Evolutionary conservation across 768 basidiomycete species (phyloP), one percentile per base, ranked within the genome.

Genomic region (Boletus rubescentipes): DNA sequence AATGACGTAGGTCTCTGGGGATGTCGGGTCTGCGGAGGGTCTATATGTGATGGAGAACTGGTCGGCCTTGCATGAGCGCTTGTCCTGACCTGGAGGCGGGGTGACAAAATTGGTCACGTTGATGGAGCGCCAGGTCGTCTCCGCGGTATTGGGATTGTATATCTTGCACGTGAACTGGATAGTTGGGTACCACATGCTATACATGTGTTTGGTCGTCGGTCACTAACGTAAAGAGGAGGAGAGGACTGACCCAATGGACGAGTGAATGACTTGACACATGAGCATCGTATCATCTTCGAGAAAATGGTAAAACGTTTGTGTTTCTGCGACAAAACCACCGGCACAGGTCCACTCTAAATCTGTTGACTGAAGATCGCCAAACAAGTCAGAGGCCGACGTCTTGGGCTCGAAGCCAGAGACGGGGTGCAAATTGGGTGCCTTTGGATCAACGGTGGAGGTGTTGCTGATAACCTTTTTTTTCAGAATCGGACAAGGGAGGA

Each of bases 91-190:
- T 26, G 87, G 80, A n/a, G 85, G 85, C 1, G 90, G 83, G 15
- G 84, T 82, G 49, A 80, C 78, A 65, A 93, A 94, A 70, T 91
- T 89, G 65, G 78, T 76, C 36, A 91, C 89, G 54, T 93, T 93
- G 69, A 93, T 67, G 26, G 91, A 93, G 70, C 89, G 91, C 95
- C 95, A 99, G 53, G 75, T 76, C 42, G 73, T 79, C 63, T 89
- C 79, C 51, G 84, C 82, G 18, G 86, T 91, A 57, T 80, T 78
- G 6, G 93, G 86, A 65, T 97, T 82, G 75, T 82, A 87, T 46
- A 89, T 73, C 73, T 94, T 96, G 84, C 86, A 94, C 5, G 86
- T 90, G 71, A 98, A 92, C 72, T 99, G 96, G 63, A 96, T 86
- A 30, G 88, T 91, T 4, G 97, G 94, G 67, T 90, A 95, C 85